A percentile compares a stretch with the other conserved stretches of the same genome.
These are phyloP conservation scores for Moesziomyces antarcticus DNA, from an alignment of 1,284 basidiomycete genomes.

Conservation along the genomic window DNA sequence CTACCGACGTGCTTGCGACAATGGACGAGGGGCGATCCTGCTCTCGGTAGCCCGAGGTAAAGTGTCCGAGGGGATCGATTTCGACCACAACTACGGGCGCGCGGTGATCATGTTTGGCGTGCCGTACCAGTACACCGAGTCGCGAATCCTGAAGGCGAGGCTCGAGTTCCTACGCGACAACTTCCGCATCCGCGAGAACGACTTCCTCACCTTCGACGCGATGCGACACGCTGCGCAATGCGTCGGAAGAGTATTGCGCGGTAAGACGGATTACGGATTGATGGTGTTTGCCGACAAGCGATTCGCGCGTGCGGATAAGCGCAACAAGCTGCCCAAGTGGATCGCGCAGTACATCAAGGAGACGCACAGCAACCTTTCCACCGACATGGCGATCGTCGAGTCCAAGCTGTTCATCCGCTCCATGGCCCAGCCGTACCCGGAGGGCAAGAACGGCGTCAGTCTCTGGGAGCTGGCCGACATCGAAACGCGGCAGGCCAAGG, in stretches of 20 bases:
- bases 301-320: slow-evolving; percentile 95
- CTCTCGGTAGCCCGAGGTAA: slow-evolving; percentile 98
- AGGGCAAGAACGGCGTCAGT: slow-evolving; percentile 88
- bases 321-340: slow-evolving; percentile 96
- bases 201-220: slow-evolving; percentile 98
- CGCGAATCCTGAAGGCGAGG: slow-evolving; percentile 94
- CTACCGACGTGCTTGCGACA: slow-evolving; percentile 96
- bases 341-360: slow-evolving; percentile 97
- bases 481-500: slow-evolving; percentile 81
- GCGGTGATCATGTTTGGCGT: slow-evolving; percentile 99
- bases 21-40: slow-evolving; percentile 94
- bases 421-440: slow-evolving; percentile 95
- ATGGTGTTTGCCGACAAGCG: slow-evolving; percentile 99
- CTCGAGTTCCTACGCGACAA: slow-evolving; percentile 98
- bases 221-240: slow-evolving; percentile 99
- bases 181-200: slow-evolving; percentile 96
- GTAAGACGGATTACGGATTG: slow-evolving; percentile 98
- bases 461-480: slow-evolving; percentile 92
- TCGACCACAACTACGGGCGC: slow-evolving; percentile 94
- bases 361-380: slow-evolving; percentile 94
- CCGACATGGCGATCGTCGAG: slow-evolving; percentile 95
- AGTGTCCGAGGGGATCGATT: slow-evolving; percentile 99
- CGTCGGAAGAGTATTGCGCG: slow-evolving; percentile 94
- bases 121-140: slow-evolving; percentile 99
- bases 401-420: slow-evolving; percentile 97